These are phyloP conservation scores for Colletotrichum neosansevieriae DNA, from an alignment of 2,329 filamentous ascomycete genomes.

Conservation along the genomic window DNA sequence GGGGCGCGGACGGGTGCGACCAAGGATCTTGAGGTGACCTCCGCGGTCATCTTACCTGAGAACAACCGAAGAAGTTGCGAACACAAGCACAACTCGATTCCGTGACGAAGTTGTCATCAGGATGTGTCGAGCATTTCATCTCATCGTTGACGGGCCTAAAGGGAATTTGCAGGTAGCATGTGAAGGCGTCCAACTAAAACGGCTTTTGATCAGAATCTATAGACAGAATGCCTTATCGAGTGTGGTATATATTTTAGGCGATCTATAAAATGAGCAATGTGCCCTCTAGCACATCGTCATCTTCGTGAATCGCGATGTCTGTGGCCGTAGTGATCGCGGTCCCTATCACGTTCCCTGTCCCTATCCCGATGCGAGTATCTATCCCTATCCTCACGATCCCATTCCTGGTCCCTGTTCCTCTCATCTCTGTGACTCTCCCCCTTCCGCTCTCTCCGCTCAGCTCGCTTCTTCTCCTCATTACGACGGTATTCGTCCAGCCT, in stretches of 20 bases:
- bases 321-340: slow-evolving; percentile 26
- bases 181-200: no score
- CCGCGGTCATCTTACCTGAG: slow-evolving; percentile 5
- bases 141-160: no score
- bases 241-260: background rate
- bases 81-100: no score
- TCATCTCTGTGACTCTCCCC: slow-evolving; percentile 54
- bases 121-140: no score
- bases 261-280: background rate
- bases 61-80: no score
- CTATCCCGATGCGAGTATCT: slow-evolving; percentile 51
- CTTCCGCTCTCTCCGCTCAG: slow-evolving; percentile 50
- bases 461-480: slow-evolving; percentile 52
- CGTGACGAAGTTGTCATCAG: no score
- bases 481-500: slow-evolving; percentile 62
- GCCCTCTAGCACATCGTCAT: slow-evolving; percentile 9
- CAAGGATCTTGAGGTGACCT: slow-evolving; percentile 21
- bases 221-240: background rate
- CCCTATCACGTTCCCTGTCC: slow-evolving; percentile 44
- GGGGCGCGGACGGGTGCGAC: slow-evolving; percentile 26
- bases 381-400: slow-evolving; percentile 45
- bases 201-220: no score
- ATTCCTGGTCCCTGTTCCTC: slow-evolving; percentile 53
- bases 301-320: slow-evolving; percentile 39
- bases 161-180: no score